These are phyloP conservation scores for Mesembryanthemum crystallinum DNA, from an alignment of 148 eudicot species.

Conservation along the genomic window DNA sequence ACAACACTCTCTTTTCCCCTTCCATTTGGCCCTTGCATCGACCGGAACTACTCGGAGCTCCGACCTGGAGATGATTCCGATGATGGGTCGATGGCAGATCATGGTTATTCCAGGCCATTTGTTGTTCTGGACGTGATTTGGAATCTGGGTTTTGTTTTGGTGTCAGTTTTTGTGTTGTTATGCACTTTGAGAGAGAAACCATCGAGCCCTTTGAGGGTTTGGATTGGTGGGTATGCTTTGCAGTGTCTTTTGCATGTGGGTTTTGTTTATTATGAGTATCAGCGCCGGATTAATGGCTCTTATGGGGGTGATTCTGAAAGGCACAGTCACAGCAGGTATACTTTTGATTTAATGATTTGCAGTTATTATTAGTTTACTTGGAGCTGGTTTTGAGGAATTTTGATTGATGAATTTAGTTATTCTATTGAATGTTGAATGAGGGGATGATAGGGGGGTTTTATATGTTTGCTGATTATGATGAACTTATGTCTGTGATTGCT, in stretches of 20 bases:
- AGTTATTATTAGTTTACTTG: neutral
- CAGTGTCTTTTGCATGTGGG: constrained; percentile 68
- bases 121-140: constrained; percentile 56
- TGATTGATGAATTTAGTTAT: neutral
- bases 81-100: constrained; percentile 24
- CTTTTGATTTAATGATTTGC: neutral
- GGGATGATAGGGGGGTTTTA: neutral
- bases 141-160: constrained; percentile 62
- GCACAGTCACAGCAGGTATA: constrained; percentile 39
- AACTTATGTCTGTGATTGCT: neutral
- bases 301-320: constrained; percentile 16
- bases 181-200: constrained; percentile 46
- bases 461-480: neutral
- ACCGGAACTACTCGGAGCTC: constrained; percentile 22
- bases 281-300: constrained; percentile 31
- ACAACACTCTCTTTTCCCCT: constrained; percentile 21
- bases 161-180: constrained; percentile 46
- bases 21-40: constrained; percentile 27
- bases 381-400: neutral
- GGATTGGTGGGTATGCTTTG: constrained; percentile 61
- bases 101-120: constrained; percentile 45
- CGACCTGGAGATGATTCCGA: constrained; percentile 28
- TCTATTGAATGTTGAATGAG: neutral
- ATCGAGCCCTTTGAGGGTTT: constrained; percentile 55
- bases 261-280: constrained; percentile 42